A percentile compares a stretch with the other conserved stretches of the same genome.
These are phyloP conservation scores for Phytophthora cryptogea DNA, from an alignment of 352 stramenopile genomes.

Conservation along the genomic window DNA sequence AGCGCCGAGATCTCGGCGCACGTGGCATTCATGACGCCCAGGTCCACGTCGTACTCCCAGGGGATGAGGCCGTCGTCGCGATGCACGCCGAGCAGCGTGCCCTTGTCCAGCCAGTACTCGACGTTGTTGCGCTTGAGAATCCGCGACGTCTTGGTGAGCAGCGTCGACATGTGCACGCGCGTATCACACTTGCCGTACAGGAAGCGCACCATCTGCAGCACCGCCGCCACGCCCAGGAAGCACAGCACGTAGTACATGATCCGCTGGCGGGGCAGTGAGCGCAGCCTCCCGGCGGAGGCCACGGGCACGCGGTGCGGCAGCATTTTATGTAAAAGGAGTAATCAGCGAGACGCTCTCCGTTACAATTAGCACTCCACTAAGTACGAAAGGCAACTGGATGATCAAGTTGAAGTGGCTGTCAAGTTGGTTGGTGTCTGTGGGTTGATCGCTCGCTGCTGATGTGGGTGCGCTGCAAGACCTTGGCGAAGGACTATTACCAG, in stretches of 20 bases:
- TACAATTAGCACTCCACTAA: constrained; percentile 15
- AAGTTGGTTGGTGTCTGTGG: not conserved
- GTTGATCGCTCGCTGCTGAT: not conserved
- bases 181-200: constrained; percentile 82
- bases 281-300: constrained; percentile 14
- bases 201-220: constrained; percentile 56
- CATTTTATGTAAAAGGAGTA: constrained; percentile 24
- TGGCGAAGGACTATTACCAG: not conserved
- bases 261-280: constrained; percentile 24
- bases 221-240: constrained; percentile 29
- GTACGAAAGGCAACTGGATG: constrained; percentile 13
- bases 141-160: constrained; percentile 68
- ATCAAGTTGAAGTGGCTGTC: constrained; percentile 14
- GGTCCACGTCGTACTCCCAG: constrained; percentile 82
- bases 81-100: constrained; percentile 71
- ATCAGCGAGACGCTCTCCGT: constrained; percentile 13
- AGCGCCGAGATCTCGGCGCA: constrained; percentile 70
- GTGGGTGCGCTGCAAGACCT: not conserved
- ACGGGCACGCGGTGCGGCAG: constrained; percentile 35
- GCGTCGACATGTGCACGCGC: constrained; percentile 61
- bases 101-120: constrained; percentile 87
- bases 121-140: constrained; percentile 69
- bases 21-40: constrained; percentile 79
- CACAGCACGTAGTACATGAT: constrained; percentile 36
- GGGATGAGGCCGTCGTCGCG: constrained; percentile 75